These are phyloP conservation scores for Cylindrotheca closterium DNA, from an alignment of 108 stramenopile species.

Conservation along the genomic window DNA sequence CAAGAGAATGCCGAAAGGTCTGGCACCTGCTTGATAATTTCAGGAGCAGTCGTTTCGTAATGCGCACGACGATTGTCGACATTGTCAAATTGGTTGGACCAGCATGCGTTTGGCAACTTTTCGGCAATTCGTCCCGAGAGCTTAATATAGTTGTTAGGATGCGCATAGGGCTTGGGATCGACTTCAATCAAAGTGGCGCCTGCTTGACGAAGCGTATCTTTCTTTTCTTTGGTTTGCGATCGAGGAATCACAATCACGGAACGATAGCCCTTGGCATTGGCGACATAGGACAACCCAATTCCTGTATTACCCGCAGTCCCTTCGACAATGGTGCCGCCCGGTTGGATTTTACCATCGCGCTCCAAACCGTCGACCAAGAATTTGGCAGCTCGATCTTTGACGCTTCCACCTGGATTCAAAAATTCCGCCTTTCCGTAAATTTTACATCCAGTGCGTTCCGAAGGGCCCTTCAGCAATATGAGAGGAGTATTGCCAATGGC, in stretches of 20 bases:
- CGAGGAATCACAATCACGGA: conserved; percentile 93
- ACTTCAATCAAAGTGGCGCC: conserved; percentile 91
- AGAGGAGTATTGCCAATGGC: conserved; percentile 63
- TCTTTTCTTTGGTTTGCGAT: conserved; percentile 94
- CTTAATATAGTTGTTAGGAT: conserved; percentile 79
- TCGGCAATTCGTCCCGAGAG: conserved; percentile 80
- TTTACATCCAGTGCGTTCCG: conserved; percentile 56
- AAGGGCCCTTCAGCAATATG: conserved; percentile 38
- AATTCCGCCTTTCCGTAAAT: conserved; percentile 83
- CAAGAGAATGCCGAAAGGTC: conserved; percentile 82
- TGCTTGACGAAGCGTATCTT: conserved; percentile 88
- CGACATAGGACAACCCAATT: conserved; percentile 90
- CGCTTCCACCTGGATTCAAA: conserved; percentile 81
- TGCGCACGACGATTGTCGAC: conserved; percentile 89
- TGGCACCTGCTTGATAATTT: conserved; percentile 76
- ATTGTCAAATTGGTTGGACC: conserved; percentile 91
- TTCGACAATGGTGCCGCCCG: conserved; percentile 94
- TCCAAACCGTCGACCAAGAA: conserved; percentile 82
- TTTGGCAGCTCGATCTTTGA: conserved; percentile 87
- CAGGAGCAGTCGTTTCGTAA: conserved; percentile 92
- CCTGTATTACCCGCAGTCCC: conserved; percentile 97
- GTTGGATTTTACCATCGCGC: conserved; percentile 61
- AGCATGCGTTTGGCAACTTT: conserved; percentile 90
- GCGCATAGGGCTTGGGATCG: conserved; percentile 86
- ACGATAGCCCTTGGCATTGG: conserved; percentile 84